These are phyloP conservation scores for Corylus avellana DNA, from an alignment of 306 rosid genomes.

Conservation along the genomic window DNA sequence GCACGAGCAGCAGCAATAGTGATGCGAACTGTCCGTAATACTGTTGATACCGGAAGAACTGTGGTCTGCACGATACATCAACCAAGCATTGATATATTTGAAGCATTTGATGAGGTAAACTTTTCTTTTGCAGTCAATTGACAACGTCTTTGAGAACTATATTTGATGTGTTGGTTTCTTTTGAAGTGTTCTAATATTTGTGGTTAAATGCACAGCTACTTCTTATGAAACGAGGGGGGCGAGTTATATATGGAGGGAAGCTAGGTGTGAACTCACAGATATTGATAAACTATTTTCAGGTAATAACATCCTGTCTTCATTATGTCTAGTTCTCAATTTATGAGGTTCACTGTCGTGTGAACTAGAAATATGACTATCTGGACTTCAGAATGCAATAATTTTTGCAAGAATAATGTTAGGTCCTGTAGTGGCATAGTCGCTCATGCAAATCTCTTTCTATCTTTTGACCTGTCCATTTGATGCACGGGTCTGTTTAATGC, in stretches of 20 bases:
- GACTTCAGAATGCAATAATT: not conserved
- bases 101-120: constrained; percentile 85
- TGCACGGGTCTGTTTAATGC: too few species aligned
- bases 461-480: too few species aligned
- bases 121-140: constrained; percentile 3
- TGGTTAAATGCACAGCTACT: constrained; percentile 58
- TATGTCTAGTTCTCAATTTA: constrained; percentile 3
- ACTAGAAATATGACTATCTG: not conserved
- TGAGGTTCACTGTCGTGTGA: not conserved
- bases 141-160: constrained; percentile 20
- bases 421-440: too few species aligned
- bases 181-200: constrained; percentile 20
- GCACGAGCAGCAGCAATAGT: constrained; percentile 95
- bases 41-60: constrained; percentile 93
- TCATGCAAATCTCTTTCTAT: too few species aligned
- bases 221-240: constrained; percentile 91
- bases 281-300: constrained; percentile 84
- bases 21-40: constrained; percentile 86
- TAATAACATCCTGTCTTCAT: constrained; percentile 8
- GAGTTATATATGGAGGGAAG: constrained; percentile 82
- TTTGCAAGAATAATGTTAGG: too few species aligned
- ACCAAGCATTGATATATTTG: constrained; percentile 87
- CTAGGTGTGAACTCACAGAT: constrained; percentile 71
- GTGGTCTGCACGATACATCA: constrained; percentile 95
- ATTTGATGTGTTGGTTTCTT: constrained; percentile 19